These are phyloP conservation scores for Dothiorella sarmentorum DNA, from an alignment of 2,329 filamentous ascomycete species.

Conservation along the genomic window DNA sequence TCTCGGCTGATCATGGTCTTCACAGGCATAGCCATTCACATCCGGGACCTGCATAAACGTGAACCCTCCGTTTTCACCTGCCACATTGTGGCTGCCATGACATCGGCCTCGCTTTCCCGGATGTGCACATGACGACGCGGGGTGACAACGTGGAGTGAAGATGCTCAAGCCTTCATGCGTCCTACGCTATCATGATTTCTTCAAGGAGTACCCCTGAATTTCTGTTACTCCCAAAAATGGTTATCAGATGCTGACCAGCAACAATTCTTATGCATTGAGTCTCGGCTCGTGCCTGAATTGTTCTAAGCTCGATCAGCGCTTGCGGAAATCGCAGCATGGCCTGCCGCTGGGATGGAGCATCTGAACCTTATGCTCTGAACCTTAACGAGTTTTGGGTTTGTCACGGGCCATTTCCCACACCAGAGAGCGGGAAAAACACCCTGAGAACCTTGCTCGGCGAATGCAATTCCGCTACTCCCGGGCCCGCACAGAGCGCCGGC, in stretches of 20 bases:
- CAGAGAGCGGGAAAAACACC: background rate
- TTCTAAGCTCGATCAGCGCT: background rate
- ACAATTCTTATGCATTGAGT: background rate
- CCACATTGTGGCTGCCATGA: background rate
- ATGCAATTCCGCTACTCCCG: background rate
- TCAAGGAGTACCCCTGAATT: slow-evolving; percentile 6
- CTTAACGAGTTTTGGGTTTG: slow-evolving; percentile 1
- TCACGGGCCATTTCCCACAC: background rate
- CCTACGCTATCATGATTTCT: slow-evolving; percentile 3
- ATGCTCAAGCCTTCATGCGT: slow-evolving; percentile 6
- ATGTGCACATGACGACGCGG: background rate
- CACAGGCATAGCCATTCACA: background rate
- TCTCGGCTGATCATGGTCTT: background rate
- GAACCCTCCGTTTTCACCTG: background rate
- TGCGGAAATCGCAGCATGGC: background rate
- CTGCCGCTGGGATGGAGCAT: background rate
- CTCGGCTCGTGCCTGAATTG: background rate
- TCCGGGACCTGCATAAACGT: background rate
- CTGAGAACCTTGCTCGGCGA: background rate
- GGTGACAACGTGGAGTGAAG: background rate
- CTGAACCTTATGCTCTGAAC: background rate
- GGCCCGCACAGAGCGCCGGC: slow-evolving; percentile 1
- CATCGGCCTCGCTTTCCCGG: background rate
- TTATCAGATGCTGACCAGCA: background rate
- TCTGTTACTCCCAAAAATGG: background rate